Evolutionary conservation across 495 filamentous ascomycete species (phyloP), one percentile per base, ranked within the genome.

Genomic region (Podospora australis): DNA sequence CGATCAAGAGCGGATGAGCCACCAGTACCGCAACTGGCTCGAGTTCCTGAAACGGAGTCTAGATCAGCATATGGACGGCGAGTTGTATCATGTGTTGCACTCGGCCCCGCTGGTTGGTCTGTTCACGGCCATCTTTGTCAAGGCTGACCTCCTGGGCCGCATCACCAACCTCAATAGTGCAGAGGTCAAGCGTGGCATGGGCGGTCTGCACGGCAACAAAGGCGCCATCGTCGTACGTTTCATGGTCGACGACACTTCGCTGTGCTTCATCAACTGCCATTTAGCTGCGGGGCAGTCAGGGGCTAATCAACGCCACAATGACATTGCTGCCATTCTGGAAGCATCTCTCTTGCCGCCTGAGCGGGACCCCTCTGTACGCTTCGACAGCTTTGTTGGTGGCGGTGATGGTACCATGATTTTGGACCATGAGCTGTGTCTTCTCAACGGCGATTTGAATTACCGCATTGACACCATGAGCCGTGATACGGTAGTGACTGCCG

Each of bases 251-350:
- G 89, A 97, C 58, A 89, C 80, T 42, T 96, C 90, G 2, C 66
- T 98, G 29, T 97, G 92, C 69, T 92, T 98, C 65, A 81, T 96
- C 62, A 98, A 98, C 59, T 98, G 92, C 62, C 92, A 98, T 77
- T 75, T 98, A 44, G 92, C 92, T 11, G 92, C 92, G 1, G 92
- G 92, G 3, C 94, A 97, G 66, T 82, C 84, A 0, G 84, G 89
- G 49, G 96, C 91, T 1, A 83, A 84, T 26, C 77, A 91, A 55
- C 87, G 92, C 9, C 95, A 98, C 62, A 91, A 90, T 61, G 92
- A 98, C 60, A 81, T 96, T 39, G 86, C 91, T 0, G 83, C 82
- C 4, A 97, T 98, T 47, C 78, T 98, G 4, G 92, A 96, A 59
- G 74, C 84, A 8, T 65, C 78, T 13, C 71, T 83, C 2, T 66